Percentiles rank a stretch among this genome's conserved stretches.
phyloP scores from a whole-genome alignment of 2,329 filamentous ascomycete species.

The Penicillium digitatum region DNA sequence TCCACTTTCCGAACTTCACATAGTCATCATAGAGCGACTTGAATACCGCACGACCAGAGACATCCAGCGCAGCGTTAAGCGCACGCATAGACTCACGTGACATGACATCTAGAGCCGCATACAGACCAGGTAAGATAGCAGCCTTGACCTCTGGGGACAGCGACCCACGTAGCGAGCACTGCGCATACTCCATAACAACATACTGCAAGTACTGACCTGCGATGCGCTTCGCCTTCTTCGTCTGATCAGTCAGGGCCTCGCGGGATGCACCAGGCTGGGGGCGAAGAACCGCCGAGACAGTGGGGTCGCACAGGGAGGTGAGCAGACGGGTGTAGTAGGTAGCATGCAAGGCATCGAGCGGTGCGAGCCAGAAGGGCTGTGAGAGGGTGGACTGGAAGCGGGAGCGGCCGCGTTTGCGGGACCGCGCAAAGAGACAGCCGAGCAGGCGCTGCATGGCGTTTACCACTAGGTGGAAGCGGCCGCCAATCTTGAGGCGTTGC shows the following conservation, averaged over 20 bases:
- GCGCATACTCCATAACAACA: slow-evolving; percentile 55
- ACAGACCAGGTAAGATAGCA: slow-evolving; percentile 50
- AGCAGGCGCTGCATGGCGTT: slow-evolving; percentile 54
- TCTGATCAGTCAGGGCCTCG: slow-evolving; percentile 54
- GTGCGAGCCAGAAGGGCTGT: slow-evolving; percentile 34
- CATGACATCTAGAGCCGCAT: slow-evolving; percentile 52
- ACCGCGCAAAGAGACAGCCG: slow-evolving; percentile 52
- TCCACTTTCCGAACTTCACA: slow-evolving; percentile 46
- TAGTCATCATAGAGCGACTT: slow-evolving; percentile 54
- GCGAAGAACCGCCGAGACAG: slow-evolving; percentile 52
- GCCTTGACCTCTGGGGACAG: slow-evolving; percentile 52
- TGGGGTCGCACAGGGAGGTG: slow-evolving; percentile 59
- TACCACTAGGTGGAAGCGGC: slow-evolving; percentile 58
- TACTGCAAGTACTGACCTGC: slow-evolving; percentile 57
- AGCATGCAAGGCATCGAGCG: slow-evolving; percentile 44
- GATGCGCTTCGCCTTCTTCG: slow-evolving; percentile 56
- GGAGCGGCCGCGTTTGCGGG: slow-evolving; percentile 33
- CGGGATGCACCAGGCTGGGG: slow-evolving; percentile 35
- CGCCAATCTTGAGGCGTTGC: slow-evolving; percentile 56
- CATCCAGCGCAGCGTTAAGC: slow-evolving; percentile 51
- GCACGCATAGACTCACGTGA: slow-evolving; percentile 48
- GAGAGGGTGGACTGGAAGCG: slow-evolving; percentile 24
- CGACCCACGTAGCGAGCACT: slow-evolving; percentile 49
- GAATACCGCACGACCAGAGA: slow-evolving; percentile 51
- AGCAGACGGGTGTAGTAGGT: slow-evolving; percentile 53